These are phyloP conservation scores for Arthromyces matolae DNA, from an alignment of 768 basidiomycete species.

Conservation along the genomic window DNA sequence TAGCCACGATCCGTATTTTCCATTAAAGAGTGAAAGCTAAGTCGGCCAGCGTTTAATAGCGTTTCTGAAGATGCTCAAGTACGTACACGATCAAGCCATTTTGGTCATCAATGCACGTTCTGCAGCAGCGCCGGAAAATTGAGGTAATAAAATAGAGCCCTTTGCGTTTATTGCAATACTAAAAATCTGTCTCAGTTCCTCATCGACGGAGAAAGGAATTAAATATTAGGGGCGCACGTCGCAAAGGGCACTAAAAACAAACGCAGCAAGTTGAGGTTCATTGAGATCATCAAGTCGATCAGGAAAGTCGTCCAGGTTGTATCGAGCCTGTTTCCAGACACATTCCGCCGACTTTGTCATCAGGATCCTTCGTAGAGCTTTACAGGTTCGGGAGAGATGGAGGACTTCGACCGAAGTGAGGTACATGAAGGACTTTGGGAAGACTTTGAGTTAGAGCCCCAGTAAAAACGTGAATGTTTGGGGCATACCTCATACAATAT, in stretches of 20 bases:
- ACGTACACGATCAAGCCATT: neutral
- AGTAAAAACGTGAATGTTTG: too few species aligned
- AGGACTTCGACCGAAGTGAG: slow-evolving; percentile 37
- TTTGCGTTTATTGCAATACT: slow-evolving; percentile 4
- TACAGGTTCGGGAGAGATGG: slow-evolving; percentile 34
- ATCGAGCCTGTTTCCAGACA: slow-evolving; percentile 9
- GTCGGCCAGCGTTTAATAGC: too few species aligned
- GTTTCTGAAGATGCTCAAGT: neutral
- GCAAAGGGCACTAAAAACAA: slow-evolving; percentile 3
- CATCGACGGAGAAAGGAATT: too few species aligned
- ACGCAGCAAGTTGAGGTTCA: slow-evolving; percentile 1
- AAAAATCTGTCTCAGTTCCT: neutral
- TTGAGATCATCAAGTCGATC: slow-evolving; percentile 8
- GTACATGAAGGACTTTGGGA: slow-evolving; percentile 31
- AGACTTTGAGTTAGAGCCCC: neutral
- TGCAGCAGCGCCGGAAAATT: slow-evolving; percentile 6
- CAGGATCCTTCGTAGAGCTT: slow-evolving; percentile 24
- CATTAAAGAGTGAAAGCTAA: too few species aligned
- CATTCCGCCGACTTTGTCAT: slow-evolving; percentile 12
- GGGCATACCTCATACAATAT: slow-evolving; percentile 25
- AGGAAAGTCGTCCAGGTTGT: slow-evolving; percentile 8
- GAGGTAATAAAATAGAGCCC: slow-evolving; percentile 10
- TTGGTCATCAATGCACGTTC: slow-evolving; percentile 1
- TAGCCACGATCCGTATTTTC: too few species aligned
- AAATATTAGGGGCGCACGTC: slow-evolving; percentile 1